Base-by-base conservation (phyloP, 2,329 filamentous ascomycete genomes). In the Aspergillus quadrilineatus region DNA sequence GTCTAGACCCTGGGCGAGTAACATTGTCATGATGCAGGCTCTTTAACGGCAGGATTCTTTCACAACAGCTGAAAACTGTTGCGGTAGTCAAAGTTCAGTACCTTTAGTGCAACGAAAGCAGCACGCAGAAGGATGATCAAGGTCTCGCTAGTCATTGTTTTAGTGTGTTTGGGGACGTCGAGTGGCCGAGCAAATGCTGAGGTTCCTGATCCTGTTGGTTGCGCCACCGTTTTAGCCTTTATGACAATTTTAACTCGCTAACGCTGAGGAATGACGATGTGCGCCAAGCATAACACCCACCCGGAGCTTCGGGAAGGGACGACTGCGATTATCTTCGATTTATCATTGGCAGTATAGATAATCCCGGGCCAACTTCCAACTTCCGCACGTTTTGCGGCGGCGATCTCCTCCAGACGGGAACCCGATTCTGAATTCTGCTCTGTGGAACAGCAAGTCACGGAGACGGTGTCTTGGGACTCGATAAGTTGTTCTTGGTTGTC, bases 151-250 rank as follows among this genome's bases (percentile, higher is more conserved):
- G 26, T 44, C n/a, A 34, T 52, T 15, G 22, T 29, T 8, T 43
- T 51, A 37, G 50, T 22, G 41, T 17, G 30, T 8, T 17, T 32
- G 7, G 15, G 41, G 12, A 14, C 3, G 28, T 15, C 15, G 10
- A 22, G 14, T 12, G n/a, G 50, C 29, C 29, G 28, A 37, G 15
- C 37, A 29, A 14, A 15, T 12, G 34, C 8, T 14, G 34, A 36
- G 2, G 34, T 55, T 55, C 32, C 41, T 50, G 6, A 30, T 50
- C 48, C 36, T 22, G 44, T 36, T 56, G 32, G 39, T 56, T 28
- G 53, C 28, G 48, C 30, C 9, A 10, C 7, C 22, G 22, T 3
- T 22, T 22, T 22, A 22, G 22, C 45, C n/a, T 56, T 56, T 51
- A 56, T 37, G 8, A 37, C 9, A 9, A 37, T 5, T 37, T 5